Evolutionary conservation across 768 basidiomycete genomes (phyloP), one percentile per base, ranked within the genome.

Genomic region (Mrakia gelida): DNA sequence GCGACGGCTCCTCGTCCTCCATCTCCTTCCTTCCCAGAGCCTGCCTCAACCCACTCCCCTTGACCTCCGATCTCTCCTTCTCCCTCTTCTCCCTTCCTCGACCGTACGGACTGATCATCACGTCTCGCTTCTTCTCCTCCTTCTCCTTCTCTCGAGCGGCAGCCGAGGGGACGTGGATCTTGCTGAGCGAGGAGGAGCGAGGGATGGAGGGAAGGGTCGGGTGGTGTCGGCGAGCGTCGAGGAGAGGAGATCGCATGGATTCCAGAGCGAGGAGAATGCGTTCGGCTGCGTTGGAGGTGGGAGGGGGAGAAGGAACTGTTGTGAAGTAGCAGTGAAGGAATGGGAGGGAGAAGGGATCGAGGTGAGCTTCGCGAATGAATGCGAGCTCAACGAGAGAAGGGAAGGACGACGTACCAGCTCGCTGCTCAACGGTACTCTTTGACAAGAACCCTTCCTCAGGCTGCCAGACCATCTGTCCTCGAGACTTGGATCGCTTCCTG

Each of bases 51-150:
- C 75, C 63, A 26, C 75, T 75, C 2, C 75, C 75, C 34, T 61
- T 70, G 8, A 62, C 54, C 30, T 28, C 67, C 15, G 30, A 23
- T 30, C 43, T 62, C 45, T 62, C 49, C 75, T 67, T 68, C 49
- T 68, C 63, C 34, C 26, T 75, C 41, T 28, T 68, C 10, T 54
- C 59, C 30, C 52, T 26, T 18, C 59, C 61, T 26, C 75, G 62
- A 34, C 75, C 75, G 30, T 75, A 75, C 13, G 75, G 75, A 18
- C 63, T 68, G 63, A 75, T 75, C 75, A 75, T 75, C 8, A 68
- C 41, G 45, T 75, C 75, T 45, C 75, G n/a, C 75, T 41, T 61
- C 75, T 34, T 73, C 4, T 73, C 72, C 30, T 56, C 43, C 65
- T 65, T 65, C 28, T 75, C 75, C 65, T 34, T 75, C 62, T 75